Percentiles rank a stretch among this genome's conserved stretches.
phyloP scores from a whole-genome alignment of 2,329 filamentous ascomycete species.

The Clonostachys solani region DNA sequence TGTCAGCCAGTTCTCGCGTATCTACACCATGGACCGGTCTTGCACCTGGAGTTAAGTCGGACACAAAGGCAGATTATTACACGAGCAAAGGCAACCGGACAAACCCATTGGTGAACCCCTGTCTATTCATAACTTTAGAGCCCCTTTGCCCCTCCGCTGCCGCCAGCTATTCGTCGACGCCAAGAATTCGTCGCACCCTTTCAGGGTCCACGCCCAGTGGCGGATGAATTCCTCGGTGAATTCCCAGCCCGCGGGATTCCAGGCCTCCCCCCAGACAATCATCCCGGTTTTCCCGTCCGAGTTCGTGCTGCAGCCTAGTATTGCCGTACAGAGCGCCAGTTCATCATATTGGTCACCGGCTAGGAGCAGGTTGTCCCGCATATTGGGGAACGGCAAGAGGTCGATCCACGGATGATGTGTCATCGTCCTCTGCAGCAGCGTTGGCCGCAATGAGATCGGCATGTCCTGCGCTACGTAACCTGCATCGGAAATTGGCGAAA shows the following conservation, averaged over 20 bases:
- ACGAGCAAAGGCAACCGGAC: too few species aligned
- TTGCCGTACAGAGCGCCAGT: too few species aligned
- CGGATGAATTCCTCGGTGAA: conserved; percentile 33
- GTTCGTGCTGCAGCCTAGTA: too few species aligned
- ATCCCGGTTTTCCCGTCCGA: conserved; percentile 9
- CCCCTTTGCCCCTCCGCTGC: neutral
- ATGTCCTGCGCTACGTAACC: too few species aligned
- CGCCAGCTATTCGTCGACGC: conserved; percentile 26
- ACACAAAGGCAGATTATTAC: too few species aligned
- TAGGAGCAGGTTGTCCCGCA: neutral
- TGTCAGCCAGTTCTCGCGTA: too few species aligned
- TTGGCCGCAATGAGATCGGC: neutral
- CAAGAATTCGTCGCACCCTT: conserved; percentile 26
- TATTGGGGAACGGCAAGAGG: neutral
- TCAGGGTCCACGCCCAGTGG: conserved; percentile 34
- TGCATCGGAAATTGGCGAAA: too few species aligned
- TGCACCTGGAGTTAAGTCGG: too few species aligned
- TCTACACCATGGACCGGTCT: too few species aligned
- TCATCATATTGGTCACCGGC: neutral
- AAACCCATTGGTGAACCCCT: too few species aligned
- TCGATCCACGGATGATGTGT: neutral
- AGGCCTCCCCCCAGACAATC: conserved; percentile 43
- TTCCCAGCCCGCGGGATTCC: conserved; percentile 39
- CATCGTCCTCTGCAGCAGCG: neutral
- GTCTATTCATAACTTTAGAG: neutral